Conservation (phyloP, 2,329 filamentous ascomycete species). For the Orbilia javanica region DNA sequence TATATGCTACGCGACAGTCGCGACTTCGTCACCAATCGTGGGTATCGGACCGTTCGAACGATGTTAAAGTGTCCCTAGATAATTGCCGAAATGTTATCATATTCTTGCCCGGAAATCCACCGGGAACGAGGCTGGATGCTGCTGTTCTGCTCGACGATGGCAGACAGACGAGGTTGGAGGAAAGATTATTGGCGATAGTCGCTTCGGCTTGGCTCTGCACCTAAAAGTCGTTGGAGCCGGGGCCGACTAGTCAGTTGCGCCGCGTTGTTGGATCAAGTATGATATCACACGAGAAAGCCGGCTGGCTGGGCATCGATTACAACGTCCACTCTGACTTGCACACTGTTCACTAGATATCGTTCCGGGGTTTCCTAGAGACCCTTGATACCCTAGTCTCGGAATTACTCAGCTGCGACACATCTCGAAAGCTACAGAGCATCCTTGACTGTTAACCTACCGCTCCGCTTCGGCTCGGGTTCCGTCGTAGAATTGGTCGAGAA, state of each 20-base stretch:
- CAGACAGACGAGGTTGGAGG: slow-evolving; percentile 1
- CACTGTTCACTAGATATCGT: slow-evolving; percentile 4
- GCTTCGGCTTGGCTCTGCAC: slow-evolving; percentile 30
- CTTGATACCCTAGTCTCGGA: neutral
- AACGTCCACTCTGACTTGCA: neutral
- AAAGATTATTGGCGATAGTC: slow-evolving; percentile 25
- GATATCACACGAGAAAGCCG: slow-evolving; percentile 41
- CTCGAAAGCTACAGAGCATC: neutral
- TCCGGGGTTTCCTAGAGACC: neutral
- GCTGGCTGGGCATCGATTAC: slow-evolving; percentile 11
- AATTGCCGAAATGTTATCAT: neutral
- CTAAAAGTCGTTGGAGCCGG: slow-evolving; percentile 20
- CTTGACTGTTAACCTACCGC: neutral
- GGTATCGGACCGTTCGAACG: neutral
- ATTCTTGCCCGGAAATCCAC: neutral
- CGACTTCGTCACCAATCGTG: neutral
- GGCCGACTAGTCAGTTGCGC: slow-evolving; percentile 1
- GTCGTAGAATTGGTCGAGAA: neutral
- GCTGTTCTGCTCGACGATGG: neutral
- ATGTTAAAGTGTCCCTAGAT: neutral
- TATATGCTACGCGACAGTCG: slow-evolving; percentile 10
- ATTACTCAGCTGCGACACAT: neutral
- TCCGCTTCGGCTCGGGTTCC: slow-evolving; percentile 19
- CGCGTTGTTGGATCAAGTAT: slow-evolving; percentile 37
- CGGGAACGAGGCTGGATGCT: neutral